phyloP scores from a whole-genome alignment of 495 filamentous ascomycete genomes.

The Aspergillus nanangensis region DNA sequence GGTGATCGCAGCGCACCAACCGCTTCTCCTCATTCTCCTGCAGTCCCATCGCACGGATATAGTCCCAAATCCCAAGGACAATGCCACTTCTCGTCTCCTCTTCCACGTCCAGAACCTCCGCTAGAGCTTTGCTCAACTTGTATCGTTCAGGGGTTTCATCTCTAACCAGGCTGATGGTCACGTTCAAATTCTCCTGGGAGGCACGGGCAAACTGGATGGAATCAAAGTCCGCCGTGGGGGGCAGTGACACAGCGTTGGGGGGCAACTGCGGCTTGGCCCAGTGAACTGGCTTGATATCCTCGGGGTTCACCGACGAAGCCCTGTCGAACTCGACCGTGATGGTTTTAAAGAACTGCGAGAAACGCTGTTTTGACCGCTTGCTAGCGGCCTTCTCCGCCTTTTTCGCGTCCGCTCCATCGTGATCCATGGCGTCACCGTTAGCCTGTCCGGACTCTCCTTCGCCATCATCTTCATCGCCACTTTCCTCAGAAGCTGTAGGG shows the following conservation, averaged over 20 bases:
- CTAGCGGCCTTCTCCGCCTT: constrained; percentile 34
- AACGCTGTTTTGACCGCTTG: constrained; percentile 51
- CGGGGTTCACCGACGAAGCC: constrained; percentile 36
- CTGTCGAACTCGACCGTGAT: constrained; percentile 86
- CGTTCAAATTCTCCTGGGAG: constrained; percentile 87
- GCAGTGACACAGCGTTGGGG: constrained; percentile 41
- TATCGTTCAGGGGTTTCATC: constrained; percentile 86
- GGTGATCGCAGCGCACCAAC: constrained; percentile 82
- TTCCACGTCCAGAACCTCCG: constrained; percentile 79
- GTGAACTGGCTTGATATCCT: constrained; percentile 58
- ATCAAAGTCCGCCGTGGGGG: constrained; percentile 72
- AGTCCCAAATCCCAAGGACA: constrained; percentile 91
- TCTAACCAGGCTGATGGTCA: constrained; percentile 79
- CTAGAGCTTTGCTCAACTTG: constrained; percentile 69
- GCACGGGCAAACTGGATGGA: constrained; percentile 85
- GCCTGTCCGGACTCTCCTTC: constrained; percentile 12
- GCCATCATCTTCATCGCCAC: constrained; percentile 56
- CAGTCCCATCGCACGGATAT: constrained; percentile 78
- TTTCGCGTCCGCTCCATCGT: constrained; percentile 43
- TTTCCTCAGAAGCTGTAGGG: constrained; percentile 40
- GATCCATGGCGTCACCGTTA: constrained; percentile 54
- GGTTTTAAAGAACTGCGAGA: constrained; percentile 95
- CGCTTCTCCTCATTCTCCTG: constrained; percentile 94
- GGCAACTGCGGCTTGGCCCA: constrained; percentile 68
- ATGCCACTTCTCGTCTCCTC: constrained; percentile 84